Conservation (phyloP, 768 basidiomycete species). For the Cystofilobasidium capitatum region DNA sequence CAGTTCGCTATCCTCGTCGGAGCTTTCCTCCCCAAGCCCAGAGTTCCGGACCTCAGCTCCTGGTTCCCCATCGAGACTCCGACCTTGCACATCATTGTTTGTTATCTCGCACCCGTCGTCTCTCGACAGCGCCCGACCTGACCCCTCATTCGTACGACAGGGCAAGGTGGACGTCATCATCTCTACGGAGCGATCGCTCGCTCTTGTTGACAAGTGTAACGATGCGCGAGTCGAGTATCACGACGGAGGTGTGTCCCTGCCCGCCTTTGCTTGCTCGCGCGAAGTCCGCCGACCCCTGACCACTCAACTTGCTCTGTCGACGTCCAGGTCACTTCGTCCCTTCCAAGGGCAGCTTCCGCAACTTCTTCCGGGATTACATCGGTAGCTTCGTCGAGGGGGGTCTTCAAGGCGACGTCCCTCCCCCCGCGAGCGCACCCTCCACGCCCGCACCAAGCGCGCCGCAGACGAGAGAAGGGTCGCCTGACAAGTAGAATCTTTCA, state of each 20-base stretch:
- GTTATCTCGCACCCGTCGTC: too few relatives aligned
- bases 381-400: constrained; percentile 27
- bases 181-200: constrained; percentile 54
- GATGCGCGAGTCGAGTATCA: constrained; percentile 59
- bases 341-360: constrained; percentile 63
- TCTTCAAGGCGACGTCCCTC: constrained; percentile 20
- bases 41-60: constrained; percentile 42
- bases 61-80: constrained; percentile 52
- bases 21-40: constrained; percentile 50
- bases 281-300: not conserved
- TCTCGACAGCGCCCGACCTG: too few relatives aligned
- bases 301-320: constrained; percentile 2
- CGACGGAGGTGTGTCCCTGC: constrained; percentile 54
- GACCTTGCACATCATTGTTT: constrained; percentile 65
- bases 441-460: constrained; percentile 5
- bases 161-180: constrained; percentile 72
- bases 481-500: not conserved
- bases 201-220: constrained; percentile 46
- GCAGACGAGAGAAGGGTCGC: not conserved
- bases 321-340: constrained; percentile 70
- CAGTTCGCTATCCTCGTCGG: constrained; percentile 53
- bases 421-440: not conserved
- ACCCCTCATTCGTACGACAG: too few relatives aligned
- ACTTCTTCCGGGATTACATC: constrained; percentile 58
- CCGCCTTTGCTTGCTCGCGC: not conserved